These are phyloP conservation scores for Magnolia officinalis DNA, from an alignment of 164 flowering plant species.

Conservation along the genomic window DNA sequence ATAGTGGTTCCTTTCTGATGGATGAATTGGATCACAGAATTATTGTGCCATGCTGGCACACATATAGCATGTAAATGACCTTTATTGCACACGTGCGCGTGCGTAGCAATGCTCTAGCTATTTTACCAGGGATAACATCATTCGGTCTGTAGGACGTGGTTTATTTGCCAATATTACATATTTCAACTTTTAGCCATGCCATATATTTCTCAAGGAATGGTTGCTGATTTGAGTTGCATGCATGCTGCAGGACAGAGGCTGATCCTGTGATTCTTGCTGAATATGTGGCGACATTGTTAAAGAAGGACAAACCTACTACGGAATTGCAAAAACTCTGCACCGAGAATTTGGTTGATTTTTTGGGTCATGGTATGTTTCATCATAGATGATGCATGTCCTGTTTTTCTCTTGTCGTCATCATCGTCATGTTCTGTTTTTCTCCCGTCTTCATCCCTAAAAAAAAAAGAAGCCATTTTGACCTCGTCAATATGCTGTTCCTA, in stretches of 20 bases:
- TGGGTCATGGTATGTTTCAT: slow-evolving; percentile 30
- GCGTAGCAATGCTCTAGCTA: too few species aligned
- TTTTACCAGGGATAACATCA: too few species aligned
- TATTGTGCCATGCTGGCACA: too few species aligned
- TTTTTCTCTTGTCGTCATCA: neutral
- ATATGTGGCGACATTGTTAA: slow-evolving; percentile 32
- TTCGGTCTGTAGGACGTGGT: too few species aligned
- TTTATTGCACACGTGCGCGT: too few species aligned
- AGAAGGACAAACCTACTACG: slow-evolving; percentile 31
- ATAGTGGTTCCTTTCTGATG: too few species aligned
- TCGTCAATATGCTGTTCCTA: neutral
- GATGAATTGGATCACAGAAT: too few species aligned
- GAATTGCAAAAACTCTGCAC: slow-evolving; percentile 31
- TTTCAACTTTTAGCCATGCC: too few species aligned
- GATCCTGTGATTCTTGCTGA: slow-evolving; percentile 38
- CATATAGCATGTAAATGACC: too few species aligned
- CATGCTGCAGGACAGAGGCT: slow-evolving; percentile 35
- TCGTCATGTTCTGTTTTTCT: neutral
- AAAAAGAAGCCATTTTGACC: neutral
- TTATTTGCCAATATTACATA: too few species aligned
- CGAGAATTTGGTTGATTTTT: slow-evolving; percentile 32
- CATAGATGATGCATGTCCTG: neutral
- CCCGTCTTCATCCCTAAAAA: too few species aligned
- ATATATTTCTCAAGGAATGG: too few species aligned
- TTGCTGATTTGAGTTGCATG: slow-evolving; percentile 1